Evolutionary conservation across 176 grass and related monocot species (phyloP), one percentile per base, ranked within the genome.

Genomic region (Cenchrus americanus): DNA sequence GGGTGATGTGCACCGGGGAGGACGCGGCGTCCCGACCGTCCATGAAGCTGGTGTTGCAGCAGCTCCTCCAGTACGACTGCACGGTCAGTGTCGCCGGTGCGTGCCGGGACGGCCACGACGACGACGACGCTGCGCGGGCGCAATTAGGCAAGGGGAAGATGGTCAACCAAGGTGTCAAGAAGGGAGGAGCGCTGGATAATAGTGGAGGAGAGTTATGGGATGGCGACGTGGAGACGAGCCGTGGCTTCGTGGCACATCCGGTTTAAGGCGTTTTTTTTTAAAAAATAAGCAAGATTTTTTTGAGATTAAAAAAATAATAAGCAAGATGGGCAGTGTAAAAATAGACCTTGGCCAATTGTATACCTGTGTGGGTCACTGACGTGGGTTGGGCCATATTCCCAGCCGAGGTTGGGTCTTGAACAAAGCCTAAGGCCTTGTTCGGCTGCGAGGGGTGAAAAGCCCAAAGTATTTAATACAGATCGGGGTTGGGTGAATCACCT

Each of bases 11-110:
- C 91, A 94, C 87, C 14, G 58, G 24, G 0, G 87, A 79, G 5
- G 66, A 83, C 48, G 79, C 94, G 17, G 3, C 52, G 1, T 14
- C 15, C 1, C 82, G 91, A 17, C 94, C 94, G 41, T 71, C 87
- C 1, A 97, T 97, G 94, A 97, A 88, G 78, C 73, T 78, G 18
- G 91, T 94, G 2, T 14, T 92, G 7, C 75, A 86, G 42, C 46
- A 66, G 11, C 69, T 92, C 7, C 46, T 49, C 30, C 73, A n/a
- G 41, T 92, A 62, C 62, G 88, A 92, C 52, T 79, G 63, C 4
- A 87, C 85, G 2, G 8, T 71, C 51, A 82, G 85, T 71, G 79
- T 76, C 5, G 85, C 62, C 10, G 10, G 9, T 26, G 71, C 71
- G 4, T 76, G 79, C 52, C 24, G 52, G 5, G 85, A 81, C 10